A percentile compares a stretch with the other conserved stretches of the same genome.
Conservation (phyloP, 768 basidiomycete genomes). For the Macrolepiota albuminosa region DNA sequence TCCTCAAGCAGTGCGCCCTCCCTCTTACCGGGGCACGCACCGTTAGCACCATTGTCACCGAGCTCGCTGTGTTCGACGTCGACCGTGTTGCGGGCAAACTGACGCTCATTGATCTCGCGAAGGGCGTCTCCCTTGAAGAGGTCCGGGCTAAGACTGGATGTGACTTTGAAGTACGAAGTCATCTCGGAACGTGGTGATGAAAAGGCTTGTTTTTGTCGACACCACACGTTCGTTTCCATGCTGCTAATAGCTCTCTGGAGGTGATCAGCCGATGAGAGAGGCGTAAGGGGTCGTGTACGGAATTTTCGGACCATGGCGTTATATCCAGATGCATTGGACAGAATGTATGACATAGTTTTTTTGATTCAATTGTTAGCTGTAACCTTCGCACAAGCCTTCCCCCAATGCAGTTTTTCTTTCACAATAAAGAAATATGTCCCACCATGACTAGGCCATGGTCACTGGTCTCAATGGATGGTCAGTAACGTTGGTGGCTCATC, state of each 20-base stretch:
- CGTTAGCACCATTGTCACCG: constrained; percentile 91
- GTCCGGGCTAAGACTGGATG: constrained; percentile 85
- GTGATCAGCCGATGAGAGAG: neutral
- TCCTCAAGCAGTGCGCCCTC: constrained; percentile 73
- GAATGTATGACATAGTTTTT: neutral
- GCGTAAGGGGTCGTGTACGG: neutral
- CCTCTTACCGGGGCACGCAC: constrained; percentile 86
- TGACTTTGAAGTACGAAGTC: constrained; percentile 59
- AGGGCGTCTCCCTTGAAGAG: constrained; percentile 80
- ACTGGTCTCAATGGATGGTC: too few relatives aligned
- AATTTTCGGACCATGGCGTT: neutral
- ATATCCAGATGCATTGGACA: neutral
- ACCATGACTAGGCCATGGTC: too few relatives aligned
- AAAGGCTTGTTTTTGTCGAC: neutral
- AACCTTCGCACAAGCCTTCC: neutral
- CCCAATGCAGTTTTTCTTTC: neutral
- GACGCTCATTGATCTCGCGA: constrained; percentile 76
- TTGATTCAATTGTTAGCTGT: neutral
- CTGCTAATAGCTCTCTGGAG: neutral
- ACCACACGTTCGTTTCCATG: neutral
- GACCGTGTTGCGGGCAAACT: constrained; percentile 71
- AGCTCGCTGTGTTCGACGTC: constrained; percentile 87
- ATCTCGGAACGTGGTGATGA: constrained; percentile 43
- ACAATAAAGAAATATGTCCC: too few relatives aligned
- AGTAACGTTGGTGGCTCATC: too few relatives aligned